These are phyloP conservation scores for Wickerhamiella sergipiensis DNA, from an alignment of 805 yeast species.

Conservation along the genomic window DNA sequence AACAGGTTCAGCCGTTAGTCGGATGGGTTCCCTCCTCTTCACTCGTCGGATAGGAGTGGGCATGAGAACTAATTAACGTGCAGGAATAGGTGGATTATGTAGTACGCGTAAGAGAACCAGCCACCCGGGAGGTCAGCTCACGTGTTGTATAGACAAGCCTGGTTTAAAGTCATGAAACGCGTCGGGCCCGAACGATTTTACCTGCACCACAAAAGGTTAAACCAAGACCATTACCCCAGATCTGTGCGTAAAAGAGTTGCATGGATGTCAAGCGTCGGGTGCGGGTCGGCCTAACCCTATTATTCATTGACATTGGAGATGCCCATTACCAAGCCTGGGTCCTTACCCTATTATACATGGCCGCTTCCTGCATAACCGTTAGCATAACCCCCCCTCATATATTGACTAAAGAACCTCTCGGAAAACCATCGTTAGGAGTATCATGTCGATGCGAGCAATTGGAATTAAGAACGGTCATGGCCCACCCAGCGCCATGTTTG, in stretches of 20 bases:
- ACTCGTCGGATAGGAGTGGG: conserved; percentile 10
- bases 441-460: conserved; percentile 20
- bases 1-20: background rate
- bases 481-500: conserved; percentile 18
- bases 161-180: too few relatives aligned
- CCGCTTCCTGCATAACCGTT: background rate
- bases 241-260: too few relatives aligned
- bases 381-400: background rate
- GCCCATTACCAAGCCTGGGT: background rate
- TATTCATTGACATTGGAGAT: background rate
- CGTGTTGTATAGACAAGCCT: background rate
- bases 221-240: too few relatives aligned
- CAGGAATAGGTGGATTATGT: background rate
- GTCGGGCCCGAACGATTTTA: too few relatives aligned
- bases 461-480: conserved; percentile 19
- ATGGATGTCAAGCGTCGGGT: too few relatives aligned
- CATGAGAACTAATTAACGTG: conserved; percentile 4
- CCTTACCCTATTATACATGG: background rate
- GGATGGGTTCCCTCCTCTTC: conserved; percentile 8
- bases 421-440: background rate
- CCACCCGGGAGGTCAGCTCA: background rate
- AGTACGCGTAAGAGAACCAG: background rate
- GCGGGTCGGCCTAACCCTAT: background rate
- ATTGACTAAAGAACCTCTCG: background rate
- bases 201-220: too few relatives aligned